Conservation (phyloP, 768 basidiomycete genomes). For the Tulasnella sp. region DNA sequence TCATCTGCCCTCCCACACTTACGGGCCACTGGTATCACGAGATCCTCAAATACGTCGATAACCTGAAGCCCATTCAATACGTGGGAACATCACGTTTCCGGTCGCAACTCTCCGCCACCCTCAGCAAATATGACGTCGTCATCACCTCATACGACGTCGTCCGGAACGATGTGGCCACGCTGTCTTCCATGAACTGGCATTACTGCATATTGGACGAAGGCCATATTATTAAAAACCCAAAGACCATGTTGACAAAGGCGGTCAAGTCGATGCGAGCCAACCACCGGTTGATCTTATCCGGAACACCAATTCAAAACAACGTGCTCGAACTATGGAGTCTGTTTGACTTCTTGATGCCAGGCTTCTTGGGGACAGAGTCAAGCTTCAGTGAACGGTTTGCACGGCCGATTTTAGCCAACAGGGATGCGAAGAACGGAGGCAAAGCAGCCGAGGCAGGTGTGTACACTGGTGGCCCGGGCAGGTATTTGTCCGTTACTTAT, state of each 20-base stretch:
- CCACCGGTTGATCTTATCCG: slow-evolving; percentile 89
- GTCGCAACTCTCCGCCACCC: slow-evolving; percentile 47
- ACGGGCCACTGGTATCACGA: slow-evolving; percentile 99
- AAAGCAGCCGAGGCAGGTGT: slow-evolving; percentile 90
- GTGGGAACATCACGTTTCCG: slow-evolving; percentile 82
- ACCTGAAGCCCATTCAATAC: slow-evolving; percentile 76
- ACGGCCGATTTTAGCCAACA: slow-evolving; percentile 88
- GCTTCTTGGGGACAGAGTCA: slow-evolving; percentile 90
- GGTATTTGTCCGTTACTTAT: slow-evolving; percentile 7
- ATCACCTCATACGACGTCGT: slow-evolving; percentile 98
- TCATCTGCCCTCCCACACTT: slow-evolving; percentile 92
- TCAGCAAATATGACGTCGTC: slow-evolving; percentile 75
- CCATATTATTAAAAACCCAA: slow-evolving; percentile 97
- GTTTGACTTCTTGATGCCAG: slow-evolving; percentile 99
- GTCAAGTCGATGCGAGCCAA: slow-evolving; percentile 84
- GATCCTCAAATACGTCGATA: slow-evolving; percentile 82
- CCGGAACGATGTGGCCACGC: slow-evolving; percentile 76
- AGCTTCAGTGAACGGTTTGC: slow-evolving; percentile 93
- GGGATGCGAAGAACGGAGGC: slow-evolving; percentile 75
- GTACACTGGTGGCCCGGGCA: slow-evolving; percentile 27
- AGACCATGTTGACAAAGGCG: slow-evolving; percentile 94
- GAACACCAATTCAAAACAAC: slow-evolving; percentile 98
- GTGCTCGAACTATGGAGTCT: slow-evolving; percentile 96
- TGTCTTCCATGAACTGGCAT: slow-evolving; percentile 72
- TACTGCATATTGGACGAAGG: slow-evolving; percentile 98